Base-by-base conservation (phyloP, 2,329 filamentous ascomycete species). In the Epichloe gansuensis region DNA sequence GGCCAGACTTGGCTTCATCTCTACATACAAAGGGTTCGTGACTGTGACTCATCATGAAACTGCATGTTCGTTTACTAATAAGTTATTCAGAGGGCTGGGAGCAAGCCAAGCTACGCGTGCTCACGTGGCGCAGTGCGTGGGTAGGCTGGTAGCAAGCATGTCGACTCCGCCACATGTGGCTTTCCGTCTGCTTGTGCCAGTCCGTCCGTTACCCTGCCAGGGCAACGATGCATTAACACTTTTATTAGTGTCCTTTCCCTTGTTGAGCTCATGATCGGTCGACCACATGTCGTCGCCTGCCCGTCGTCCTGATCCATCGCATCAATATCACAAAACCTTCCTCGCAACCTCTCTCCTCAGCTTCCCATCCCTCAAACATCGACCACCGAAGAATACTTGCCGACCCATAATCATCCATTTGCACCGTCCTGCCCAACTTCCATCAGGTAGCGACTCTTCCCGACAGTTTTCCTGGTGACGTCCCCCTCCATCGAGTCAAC, bases 271-370 rank as follows among this genome's bases (percentile, higher is more conserved):
- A 55, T 59, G 58, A 62, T 62, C 38, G n/a, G 38, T 34, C 48
- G 25, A 35, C 57, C 62, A 57, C 61, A 59, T 63, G 62, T 60
- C 61, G 62, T 60, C 59, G 48, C 31, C 44, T 60, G 61, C 57
- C 59, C 62, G 58, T 62, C 62, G 63, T 65, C 65, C 61, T 57
- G 57, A 63, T 62, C 59, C 46, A 55, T 50, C 54, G 51, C 57
- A 50, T 59, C 54, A 52, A 57, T 57, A 45, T 48, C 56, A 48
- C 45, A 52, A 51, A 51, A 8, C 46, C 21, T 17, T 15, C 3
- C 37, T 38, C 15, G 37, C 37, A 31, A 13, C 23, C 52, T 51
- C 43, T 52, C 52, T 46, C 52, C 50, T 17, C 34, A 31, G 42
- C 42, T 17, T 4, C 43, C 25, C n/a, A 23, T 9, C n/a, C 9